Base-by-base conservation (phyloP, 2,329 filamentous ascomycete genomes). In the Cladobotryum protrusum region DNA sequence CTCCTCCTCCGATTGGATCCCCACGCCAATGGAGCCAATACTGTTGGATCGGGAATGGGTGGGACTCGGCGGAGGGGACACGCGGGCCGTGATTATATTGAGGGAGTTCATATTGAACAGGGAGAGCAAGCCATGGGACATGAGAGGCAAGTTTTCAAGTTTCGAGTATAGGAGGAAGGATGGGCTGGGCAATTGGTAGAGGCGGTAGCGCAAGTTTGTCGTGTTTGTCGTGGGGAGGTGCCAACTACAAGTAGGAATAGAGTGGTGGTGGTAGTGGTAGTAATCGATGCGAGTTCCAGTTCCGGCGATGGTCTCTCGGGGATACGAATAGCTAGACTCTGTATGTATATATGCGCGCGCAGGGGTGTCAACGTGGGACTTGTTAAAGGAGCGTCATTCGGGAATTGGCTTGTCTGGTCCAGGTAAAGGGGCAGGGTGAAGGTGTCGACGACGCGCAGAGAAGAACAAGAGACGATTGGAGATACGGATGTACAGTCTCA, bases 1-100 rank as follows among this genome's bases (percentile, higher is more conserved):
- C 52, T 72, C 72, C 34, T 70, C 63, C 52, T 71, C 70, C 50
- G 73, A 65, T 51, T 71, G 63, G 55, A 75, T 66, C 45, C 72
- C 70, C 43, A 78, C 63, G 54, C 73, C 71, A 54, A 81, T 67
- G 53, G 75, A 76, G 59, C 72, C 73, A 61, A 82, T 71, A 24
- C 81, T 84, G 66, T 82, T 83, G 54, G 79, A 78, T 65, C 81
- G 76, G 52, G 81, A 77, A 49, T 79, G 75, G 41, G 67, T 65
- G 33, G 79, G 75, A 59, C 74, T 81, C 52, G 79, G 71, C 48
- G 80, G 68, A 58, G 81, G 79, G 60, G 82, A 83, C 67, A 91
- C 87, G 73, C 87, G 85, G 67, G 88, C 83, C 64, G 89, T 93
- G 68, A 96, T 82, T 69, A 96, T 89, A 74, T 93, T 95, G 76